Base-by-base conservation (phyloP, 805 yeast genomes). In the Lipomyces starkeyi region DNA sequence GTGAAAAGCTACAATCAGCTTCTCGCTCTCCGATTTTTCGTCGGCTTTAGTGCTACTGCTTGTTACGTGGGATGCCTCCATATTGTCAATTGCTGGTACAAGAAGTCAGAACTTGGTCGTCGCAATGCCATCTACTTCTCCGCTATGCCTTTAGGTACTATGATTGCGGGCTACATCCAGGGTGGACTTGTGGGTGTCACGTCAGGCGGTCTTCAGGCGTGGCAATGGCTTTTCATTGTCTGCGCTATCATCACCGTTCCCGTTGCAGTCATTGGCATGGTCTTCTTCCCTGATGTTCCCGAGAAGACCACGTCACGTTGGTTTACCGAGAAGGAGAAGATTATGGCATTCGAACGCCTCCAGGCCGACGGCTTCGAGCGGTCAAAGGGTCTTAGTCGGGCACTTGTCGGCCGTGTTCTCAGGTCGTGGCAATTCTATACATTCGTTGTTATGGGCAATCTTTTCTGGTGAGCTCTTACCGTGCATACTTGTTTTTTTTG, bases 141-240 rank as follows among this genome's bases (percentile, higher is more conserved):
- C 53, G 90, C 91, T 57, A 91, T 87, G 73, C 85, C 84, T 68
- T 78, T 89, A 34, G 93, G 91, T 8, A 79, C 84, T 32, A 80
- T 88, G 70, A 85, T 90, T 25, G 83, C 90, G 1, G 90, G 91
- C 62, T 84, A 86, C 69, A 79, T 89, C 56, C 88, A 88, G 72
- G 85, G 88, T 22, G 85, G 88, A 9, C 83, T 87, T 29, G 83
- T 79, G 64, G 73, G 80, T 27, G 76, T 88, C 71, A 78, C 82
- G 63, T 90, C 74, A 13, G 74, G 76, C 56, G 91, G 91, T 0
- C 78, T 85, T 13, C 81, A 81, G 13, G 86, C 90, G 13, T 89
- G 92, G 92, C 83, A 87, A 80, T 89, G 92, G 92, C 85, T 87
- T 73, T 89, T 87, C 74, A 84, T 89, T 58, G 83, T 89, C 70